Percentiles rank a stretch among this genome's conserved stretches.
These are phyloP conservation scores for Arthrobotrys pseudoclavata DNA, from an alignment of 2,329 filamentous ascomycete genomes.

Conservation along the genomic window DNA sequence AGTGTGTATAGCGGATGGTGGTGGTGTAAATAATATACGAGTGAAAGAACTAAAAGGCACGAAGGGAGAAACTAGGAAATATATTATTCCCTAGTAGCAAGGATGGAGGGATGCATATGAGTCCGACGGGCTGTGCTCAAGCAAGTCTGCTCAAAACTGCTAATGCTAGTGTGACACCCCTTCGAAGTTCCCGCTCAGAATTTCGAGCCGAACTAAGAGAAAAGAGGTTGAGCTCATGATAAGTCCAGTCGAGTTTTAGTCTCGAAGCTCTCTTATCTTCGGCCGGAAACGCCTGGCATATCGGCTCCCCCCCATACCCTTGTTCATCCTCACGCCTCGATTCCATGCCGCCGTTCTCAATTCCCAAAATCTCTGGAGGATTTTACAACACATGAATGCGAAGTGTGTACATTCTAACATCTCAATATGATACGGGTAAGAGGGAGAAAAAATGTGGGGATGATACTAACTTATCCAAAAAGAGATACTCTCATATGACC, in stretches of 20 bases:
- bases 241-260: not conserved
- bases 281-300: constrained; percentile 19
- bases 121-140: constrained; percentile 21
- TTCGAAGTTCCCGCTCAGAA: constrained; percentile 8
- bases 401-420: not conserved
- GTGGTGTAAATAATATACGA: not conserved
- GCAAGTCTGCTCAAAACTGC: constrained; percentile 6
- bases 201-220: not conserved
- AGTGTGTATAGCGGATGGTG: not conserved
- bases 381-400: not conserved
- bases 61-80: not conserved
- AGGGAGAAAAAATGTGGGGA: constrained; percentile 3
- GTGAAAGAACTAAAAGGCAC: not conserved
- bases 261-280: constrained; percentile 18
- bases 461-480: constrained; percentile 25
- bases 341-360: constrained; percentile 1
- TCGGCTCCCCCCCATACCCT: not conserved
- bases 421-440: constrained; percentile 1
- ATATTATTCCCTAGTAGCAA: constrained; percentile 5
- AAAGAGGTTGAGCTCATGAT: constrained; percentile 19
- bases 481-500: constrained; percentile 47
- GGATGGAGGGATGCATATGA: constrained; percentile 16
- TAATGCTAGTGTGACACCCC: constrained; percentile 35
- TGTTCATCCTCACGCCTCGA: not conserved
- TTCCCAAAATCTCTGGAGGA: not conserved